Evolutionary conservation across 2,329 filamentous ascomycete species (phyloP).

Genomic region (Paraconiothyrium brasiliense): DNA sequence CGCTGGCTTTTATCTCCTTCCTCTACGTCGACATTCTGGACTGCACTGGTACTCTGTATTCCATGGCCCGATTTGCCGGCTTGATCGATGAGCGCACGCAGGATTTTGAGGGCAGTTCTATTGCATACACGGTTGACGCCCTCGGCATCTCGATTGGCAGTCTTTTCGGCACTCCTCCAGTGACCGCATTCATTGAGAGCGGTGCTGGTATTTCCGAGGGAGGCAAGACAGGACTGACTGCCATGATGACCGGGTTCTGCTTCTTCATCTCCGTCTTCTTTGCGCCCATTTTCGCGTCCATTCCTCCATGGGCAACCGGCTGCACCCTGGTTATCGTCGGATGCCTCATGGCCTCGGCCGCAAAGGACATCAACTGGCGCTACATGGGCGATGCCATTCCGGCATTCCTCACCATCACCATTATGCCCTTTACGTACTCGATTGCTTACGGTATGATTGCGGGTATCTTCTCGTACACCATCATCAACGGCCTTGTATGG

Average conservation of each 20-base stretch:
- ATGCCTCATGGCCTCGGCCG: conserved; percentile 83
- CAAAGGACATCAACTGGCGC: conserved; percentile 86
- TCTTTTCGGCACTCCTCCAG: conserved; percentile 79
- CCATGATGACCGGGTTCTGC: conserved; percentile 79
- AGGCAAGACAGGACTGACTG: conserved; percentile 84
- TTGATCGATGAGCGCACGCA: conserved; percentile 83
- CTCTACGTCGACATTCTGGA: conserved; percentile 91
- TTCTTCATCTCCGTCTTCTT: conserved; percentile 87
- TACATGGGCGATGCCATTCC: conserved; percentile 83
- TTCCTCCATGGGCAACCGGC: conserved; percentile 88
- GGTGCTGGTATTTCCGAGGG: conserved; percentile 90
- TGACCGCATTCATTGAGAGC: conserved; percentile 89
- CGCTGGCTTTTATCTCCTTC: conserved; percentile 85
- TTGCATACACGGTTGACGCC: conserved; percentile 86
- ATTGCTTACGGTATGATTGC: conserved; percentile 88
- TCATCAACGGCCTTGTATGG: conserved; percentile 78
- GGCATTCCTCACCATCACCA: conserved; percentile 81
- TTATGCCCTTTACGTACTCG: conserved; percentile 92
- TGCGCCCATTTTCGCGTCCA: conserved; percentile 88
- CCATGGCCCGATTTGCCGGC: conserved; percentile 85
- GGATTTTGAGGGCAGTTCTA: conserved; percentile 85
- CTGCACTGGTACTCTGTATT: conserved; percentile 85
- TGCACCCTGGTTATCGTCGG: conserved; percentile 88
- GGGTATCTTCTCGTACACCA: conserved; percentile 78
- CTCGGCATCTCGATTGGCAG: conserved; percentile 82